Evolutionary conservation across 2,329 filamentous ascomycete species (phyloP).

Genomic region (Colletotrichum spaethianum): DNA sequence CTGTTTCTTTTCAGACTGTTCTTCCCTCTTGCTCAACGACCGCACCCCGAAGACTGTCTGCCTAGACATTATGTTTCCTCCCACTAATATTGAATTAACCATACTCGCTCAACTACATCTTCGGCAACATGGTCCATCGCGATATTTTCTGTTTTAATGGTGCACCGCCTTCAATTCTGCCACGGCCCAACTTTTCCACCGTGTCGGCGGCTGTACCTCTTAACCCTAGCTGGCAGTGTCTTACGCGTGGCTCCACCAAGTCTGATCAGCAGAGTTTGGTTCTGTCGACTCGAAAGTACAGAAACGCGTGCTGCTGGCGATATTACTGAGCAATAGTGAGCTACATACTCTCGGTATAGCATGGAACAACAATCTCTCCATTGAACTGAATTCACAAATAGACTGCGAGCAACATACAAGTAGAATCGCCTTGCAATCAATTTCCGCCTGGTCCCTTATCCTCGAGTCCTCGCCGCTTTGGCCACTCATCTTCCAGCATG

Average conservation of each 20-base stretch:
- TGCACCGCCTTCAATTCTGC: slow-evolving; percentile 13
- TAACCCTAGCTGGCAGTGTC: neutral
- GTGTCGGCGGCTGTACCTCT: slow-evolving; percentile 16
- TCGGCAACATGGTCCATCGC: neutral
- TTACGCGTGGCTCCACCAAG: too few species aligned
- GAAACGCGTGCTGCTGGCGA: too few species aligned
- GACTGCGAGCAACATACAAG: too few species aligned
- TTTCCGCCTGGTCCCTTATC: neutral
- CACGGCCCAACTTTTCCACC: neutral
- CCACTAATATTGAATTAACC: neutral
- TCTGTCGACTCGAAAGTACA: too few species aligned
- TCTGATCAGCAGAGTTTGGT: neutral
- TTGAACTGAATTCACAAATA: too few species aligned
- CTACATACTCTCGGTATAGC: too few species aligned
- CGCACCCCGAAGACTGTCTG: neutral
- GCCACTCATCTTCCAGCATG: slow-evolving; percentile 58
- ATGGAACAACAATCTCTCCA: too few species aligned
- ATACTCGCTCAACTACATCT: neutral
- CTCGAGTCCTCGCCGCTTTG: neutral
- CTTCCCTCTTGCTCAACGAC: neutral
- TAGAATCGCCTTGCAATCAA: neutral
- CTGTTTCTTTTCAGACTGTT: too few species aligned
- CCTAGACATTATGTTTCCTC: too few species aligned
- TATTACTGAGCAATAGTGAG: too few species aligned
- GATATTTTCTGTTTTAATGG: slow-evolving; percentile 16